These are phyloP conservation scores for Polyporus tsugae DNA, from an alignment of 1,284 basidiomycete genomes.

Conservation along the genomic window DNA sequence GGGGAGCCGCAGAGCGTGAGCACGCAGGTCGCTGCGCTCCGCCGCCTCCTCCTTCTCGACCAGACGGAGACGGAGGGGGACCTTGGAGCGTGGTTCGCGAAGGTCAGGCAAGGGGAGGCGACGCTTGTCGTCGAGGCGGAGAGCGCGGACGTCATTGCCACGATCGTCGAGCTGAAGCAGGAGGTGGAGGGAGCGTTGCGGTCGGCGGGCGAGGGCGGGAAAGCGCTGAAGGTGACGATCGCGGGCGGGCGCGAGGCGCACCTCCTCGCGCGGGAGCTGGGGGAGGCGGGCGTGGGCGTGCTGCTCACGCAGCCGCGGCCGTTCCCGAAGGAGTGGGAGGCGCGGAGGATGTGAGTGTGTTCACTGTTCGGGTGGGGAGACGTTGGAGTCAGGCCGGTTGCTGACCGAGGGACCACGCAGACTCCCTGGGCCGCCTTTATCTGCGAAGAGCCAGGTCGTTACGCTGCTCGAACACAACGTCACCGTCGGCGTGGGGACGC, in stretches of 20 bases:
- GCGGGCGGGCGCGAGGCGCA: conserved; percentile 79
- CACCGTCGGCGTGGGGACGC: conserved; percentile 74
- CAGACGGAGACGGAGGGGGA: conserved; percentile 47
- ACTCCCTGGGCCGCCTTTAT: conserved; percentile 77
- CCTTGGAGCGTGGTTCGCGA: conserved; percentile 61
- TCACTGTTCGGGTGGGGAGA: neutral
- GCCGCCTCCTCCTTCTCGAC: conserved; percentile 59
- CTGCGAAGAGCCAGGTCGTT: conserved; percentile 66
- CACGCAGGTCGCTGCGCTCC: conserved; percentile 69
- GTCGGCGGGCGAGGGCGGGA: neutral
- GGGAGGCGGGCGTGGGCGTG: conserved; percentile 75
- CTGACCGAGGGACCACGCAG: conserved; percentile 44
- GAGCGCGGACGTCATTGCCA: conserved; percentile 82
- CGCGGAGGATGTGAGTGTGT: conserved; percentile 52
- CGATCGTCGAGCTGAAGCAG: conserved; percentile 76
- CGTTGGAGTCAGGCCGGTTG: neutral
- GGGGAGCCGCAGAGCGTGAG: conserved; percentile 56
- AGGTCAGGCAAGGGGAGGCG: conserved; percentile 58
- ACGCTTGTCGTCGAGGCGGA: conserved; percentile 64
- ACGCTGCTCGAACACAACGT: conserved; percentile 73
- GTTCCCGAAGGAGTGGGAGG: conserved; percentile 68
- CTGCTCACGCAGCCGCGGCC: conserved; percentile 68
- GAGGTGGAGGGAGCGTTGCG: conserved; percentile 60
- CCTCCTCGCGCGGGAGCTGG: conserved; percentile 78
- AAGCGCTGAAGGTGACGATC: conserved; percentile 61